These are phyloP conservation scores for Coemansia sp. DNA, from an alignment of 192 early-diverging fungal species.

Conservation along the genomic window DNA sequence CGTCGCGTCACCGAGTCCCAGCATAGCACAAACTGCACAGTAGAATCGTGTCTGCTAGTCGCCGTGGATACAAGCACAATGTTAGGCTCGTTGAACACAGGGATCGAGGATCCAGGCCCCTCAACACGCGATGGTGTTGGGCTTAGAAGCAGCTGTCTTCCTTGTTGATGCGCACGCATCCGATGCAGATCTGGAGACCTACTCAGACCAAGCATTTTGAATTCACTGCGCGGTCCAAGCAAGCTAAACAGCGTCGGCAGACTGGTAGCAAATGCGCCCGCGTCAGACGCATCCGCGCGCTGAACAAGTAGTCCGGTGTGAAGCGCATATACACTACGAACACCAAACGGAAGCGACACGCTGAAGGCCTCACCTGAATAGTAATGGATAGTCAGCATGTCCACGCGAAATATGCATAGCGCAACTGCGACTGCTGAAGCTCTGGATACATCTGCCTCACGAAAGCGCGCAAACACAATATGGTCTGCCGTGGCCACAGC, in stretches of 20 bases:
- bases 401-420: constrained; percentile 41
- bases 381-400: constrained; percentile 35
- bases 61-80: constrained; percentile 25
- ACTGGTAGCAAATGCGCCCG: constrained; percentile 13
- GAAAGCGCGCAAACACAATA: constrained; percentile 34
- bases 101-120: constrained; percentile 4
- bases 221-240: constrained; percentile 39
- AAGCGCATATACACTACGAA: constrained; percentile 27
- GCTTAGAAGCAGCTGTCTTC: constrained; percentile 24
- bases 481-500: constrained; percentile 5
- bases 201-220: constrained; percentile 45
- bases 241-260: constrained; percentile 46
- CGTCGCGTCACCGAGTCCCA: constrained; percentile 36
- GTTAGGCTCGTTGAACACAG: constrained; percentile 37
- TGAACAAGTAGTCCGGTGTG: constrained; percentile 45
- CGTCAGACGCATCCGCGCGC: constrained; percentile 21
- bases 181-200: constrained; percentile 23
- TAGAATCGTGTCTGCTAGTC: constrained; percentile 5
- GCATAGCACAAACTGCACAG: constrained; percentile 45
- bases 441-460: background rate
- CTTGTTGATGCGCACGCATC: constrained; percentile 1
- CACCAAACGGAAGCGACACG: constrained; percentile 39
- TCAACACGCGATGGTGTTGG: constrained; percentile 23
- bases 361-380: constrained; percentile 33
- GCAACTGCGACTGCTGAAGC: constrained; percentile 15